phyloP scores from a whole-genome alignment of 2,329 filamentous ascomycete genomes.

The Bipolaris sorokiniana region DNA sequence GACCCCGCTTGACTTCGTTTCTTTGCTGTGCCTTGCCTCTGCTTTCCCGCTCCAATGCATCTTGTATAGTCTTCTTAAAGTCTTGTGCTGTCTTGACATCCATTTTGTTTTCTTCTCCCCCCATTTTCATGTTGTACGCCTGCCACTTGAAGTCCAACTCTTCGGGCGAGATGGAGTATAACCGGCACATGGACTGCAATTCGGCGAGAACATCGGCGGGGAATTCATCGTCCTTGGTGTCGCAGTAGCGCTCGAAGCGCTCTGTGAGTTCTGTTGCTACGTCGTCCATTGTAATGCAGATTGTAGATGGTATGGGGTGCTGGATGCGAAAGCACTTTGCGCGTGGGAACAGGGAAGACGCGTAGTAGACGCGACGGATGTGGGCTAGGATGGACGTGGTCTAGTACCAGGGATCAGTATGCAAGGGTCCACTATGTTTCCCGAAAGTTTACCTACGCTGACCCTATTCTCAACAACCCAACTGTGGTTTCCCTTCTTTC shows the following conservation, averaged over 20 bases:
- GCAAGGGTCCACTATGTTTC: slow-evolving; percentile 20
- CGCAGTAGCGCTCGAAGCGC: slow-evolving; percentile 67
- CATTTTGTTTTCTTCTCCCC: slow-evolving; percentile 74
- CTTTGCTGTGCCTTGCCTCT: slow-evolving; percentile 68
- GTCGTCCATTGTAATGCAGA: slow-evolving; percentile 55
- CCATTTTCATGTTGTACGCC: slow-evolving; percentile 95
- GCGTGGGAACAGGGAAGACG: slow-evolving; percentile 31
- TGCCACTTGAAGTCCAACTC: slow-evolving; percentile 99
- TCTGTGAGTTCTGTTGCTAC: slow-evolving; percentile 61
- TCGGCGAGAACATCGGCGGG: slow-evolving; percentile 80
- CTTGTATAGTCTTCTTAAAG: slow-evolving; percentile 87
- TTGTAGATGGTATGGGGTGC: slow-evolving; percentile 11
- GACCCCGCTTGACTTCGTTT: slow-evolving; percentile 66
- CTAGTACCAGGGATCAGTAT: slow-evolving; percentile 24
- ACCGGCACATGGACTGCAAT: slow-evolving; percentile 81
- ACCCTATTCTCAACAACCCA: slow-evolving; percentile 1
- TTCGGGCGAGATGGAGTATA: slow-evolving; percentile 80
- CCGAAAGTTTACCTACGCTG: slow-evolving; percentile 21
- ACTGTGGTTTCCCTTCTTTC: not conserved
- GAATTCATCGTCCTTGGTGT: slow-evolving; percentile 59
- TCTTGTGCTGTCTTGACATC: slow-evolving; percentile 73
- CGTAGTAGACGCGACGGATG: slow-evolving; percentile 38
- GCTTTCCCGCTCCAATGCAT: slow-evolving; percentile 78
- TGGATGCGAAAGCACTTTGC: slow-evolving; percentile 10
- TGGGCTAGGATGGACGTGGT: slow-evolving; percentile 20